These are phyloP conservation scores for Potentilla sterilis DNA, from an alignment of 306 rosid genomes.

Conservation along the genomic window DNA sequence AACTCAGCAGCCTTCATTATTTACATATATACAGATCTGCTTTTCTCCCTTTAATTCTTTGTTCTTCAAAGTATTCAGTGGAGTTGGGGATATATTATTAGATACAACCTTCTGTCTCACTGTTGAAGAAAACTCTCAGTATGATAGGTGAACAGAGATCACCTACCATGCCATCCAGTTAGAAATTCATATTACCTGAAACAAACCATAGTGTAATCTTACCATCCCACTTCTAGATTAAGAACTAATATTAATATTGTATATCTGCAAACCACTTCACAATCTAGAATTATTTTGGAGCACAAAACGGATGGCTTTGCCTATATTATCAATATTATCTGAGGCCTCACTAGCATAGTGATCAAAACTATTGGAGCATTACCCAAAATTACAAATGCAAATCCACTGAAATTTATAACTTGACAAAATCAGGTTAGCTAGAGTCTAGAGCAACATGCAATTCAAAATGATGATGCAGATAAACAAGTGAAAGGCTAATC, in stretches of 20 bases:
- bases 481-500: neutral
- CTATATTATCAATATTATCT: neutral
- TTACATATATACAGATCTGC: neutral
- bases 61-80: neutral
- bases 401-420: neutral
- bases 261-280: neutral
- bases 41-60: neutral
- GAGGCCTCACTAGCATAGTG: neutral
- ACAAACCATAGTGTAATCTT: neutral
- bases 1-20: constrained; percentile 8
- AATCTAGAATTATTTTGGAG: neutral
- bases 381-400: neutral
- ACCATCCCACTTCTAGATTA: neutral
- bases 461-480: neutral
- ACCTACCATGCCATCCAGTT: neutral
- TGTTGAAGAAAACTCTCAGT: neutral
- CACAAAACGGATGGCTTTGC: neutral
- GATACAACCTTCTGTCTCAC: neutral
- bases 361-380: constrained; percentile 1
- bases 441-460: neutral
- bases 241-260: neutral
- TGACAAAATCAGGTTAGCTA: neutral
- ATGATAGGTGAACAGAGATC: neutral
- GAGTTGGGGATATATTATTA: neutral
- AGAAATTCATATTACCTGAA: neutral